Conservation (phyloP, 2,329 filamentous ascomycete genomes). For the Pyrenophora seminiperda region DNA sequence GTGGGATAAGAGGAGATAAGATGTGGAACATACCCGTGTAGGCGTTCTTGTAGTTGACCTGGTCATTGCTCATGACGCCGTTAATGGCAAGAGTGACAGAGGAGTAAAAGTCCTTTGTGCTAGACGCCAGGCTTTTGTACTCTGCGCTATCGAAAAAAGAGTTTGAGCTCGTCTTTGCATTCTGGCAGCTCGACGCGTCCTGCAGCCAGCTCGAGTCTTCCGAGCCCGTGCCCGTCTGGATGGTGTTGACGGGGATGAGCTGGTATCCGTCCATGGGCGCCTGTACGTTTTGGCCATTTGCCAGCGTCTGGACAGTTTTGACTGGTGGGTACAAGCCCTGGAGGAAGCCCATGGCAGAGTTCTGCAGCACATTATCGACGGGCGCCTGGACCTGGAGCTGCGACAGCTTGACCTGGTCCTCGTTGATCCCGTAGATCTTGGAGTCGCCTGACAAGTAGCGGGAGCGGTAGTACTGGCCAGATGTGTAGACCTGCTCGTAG, state of each 20-base stretch:
- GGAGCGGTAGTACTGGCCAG: constrained; percentile 75
- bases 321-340: constrained; percentile 87
- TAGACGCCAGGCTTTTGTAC: constrained; percentile 55
- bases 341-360: constrained; percentile 77
- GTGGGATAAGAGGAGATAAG: neutral
- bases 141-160: constrained; percentile 60
- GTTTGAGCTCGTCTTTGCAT: constrained; percentile 63
- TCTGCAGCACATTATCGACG: constrained; percentile 76
- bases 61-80: constrained; percentile 53
- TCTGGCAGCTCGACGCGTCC: constrained; percentile 60
- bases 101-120: constrained; percentile 61
- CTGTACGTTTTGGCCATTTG: constrained; percentile 70
- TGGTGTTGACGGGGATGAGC: constrained; percentile 73
- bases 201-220: constrained; percentile 65
- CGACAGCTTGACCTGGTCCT: constrained; percentile 67
- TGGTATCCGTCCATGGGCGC: constrained; percentile 81
- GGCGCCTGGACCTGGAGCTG: constrained; percentile 77
- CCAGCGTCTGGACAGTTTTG: constrained; percentile 62
- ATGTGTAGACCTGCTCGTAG: constrained; percentile 73
- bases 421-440: constrained; percentile 69
- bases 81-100: constrained; percentile 60
- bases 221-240: constrained; percentile 63
- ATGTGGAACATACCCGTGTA: constrained; percentile 59
- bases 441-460: constrained; percentile 72
- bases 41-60: constrained; percentile 65